phyloP scores from a whole-genome alignment of 169 alveolate species.

The Plasmodium ovale region DNA sequence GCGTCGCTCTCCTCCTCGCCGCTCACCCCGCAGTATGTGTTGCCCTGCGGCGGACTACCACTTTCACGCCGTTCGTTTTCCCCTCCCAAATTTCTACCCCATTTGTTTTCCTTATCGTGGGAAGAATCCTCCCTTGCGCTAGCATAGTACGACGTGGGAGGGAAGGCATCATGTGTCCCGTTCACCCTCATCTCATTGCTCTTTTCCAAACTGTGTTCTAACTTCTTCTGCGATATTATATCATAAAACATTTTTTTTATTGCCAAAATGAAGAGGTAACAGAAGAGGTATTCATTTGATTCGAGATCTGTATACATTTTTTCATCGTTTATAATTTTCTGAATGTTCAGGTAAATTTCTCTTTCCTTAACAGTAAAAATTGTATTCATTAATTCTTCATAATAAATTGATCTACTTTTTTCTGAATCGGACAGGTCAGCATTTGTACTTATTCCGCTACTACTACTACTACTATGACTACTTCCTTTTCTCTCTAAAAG shows the following conservation, averaged over 20 bases:
- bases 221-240: conserved; percentile 9
- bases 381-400: conserved; percentile 20
- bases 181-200: not conserved
- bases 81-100: no score
- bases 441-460: not conserved
- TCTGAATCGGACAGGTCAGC: not conserved
- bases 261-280: conserved; percentile 41
- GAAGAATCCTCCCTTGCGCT: no score
- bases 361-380: conserved; percentile 43
- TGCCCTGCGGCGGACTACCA: no score
- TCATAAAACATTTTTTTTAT: conserved; percentile 40
- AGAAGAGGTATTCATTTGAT: conserved; percentile 36
- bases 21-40: no score
- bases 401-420: not conserved
- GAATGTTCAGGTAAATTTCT: conserved; percentile 12
- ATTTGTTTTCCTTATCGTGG: no score
- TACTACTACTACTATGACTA: not conserved
- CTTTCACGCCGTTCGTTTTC: no score
- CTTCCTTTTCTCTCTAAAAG: not conserved
- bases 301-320: conserved; percentile 11
- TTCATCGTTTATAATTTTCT: conserved; percentile 20
- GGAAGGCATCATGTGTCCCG: no score
- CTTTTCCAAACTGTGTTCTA: not conserved
- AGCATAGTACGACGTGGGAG: no score
- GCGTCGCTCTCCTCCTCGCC: no score